Conservation (phyloP, 257 asterid genomes). For the Solanum megistacrolobum region DNA sequence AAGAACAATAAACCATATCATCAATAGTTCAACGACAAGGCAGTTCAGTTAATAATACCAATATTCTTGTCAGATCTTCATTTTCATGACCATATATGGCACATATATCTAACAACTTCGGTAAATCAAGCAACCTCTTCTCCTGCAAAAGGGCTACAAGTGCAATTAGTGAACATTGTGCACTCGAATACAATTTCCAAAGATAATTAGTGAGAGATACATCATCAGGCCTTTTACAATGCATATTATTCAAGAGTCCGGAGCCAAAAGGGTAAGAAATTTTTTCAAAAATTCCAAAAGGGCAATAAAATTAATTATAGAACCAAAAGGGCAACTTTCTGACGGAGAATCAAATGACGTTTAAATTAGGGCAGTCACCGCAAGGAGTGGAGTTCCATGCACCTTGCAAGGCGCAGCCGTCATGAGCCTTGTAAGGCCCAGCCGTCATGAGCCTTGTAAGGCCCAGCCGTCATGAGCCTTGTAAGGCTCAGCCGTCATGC, state of each 20-base stretch:
- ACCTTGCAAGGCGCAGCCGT: no score
- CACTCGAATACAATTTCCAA: not conserved
- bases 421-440: no score
- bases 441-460: no score
- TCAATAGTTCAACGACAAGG: not conserved
- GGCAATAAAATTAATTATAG: not conserved
- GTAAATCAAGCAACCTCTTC: slow-evolving; percentile 77
- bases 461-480: no score
- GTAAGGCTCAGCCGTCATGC: no score
- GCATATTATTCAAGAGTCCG: not conserved
- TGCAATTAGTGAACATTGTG: slow-evolving; percentile 34
- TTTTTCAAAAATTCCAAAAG: not conserved
- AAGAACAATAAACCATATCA: not conserved
- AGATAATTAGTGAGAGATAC: not conserved
- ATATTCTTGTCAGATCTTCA: slow-evolving; percentile 70
- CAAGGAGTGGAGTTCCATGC: not conserved
- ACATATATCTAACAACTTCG: slow-evolving; percentile 78
- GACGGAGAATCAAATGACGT: not conserved
- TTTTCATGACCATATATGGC: slow-evolving; percentile 82
- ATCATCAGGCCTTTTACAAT: not conserved
- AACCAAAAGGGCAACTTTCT: not conserved
- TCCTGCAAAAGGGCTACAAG: slow-evolving; percentile 92
- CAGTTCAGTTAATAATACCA: slow-evolving; percentile 36
- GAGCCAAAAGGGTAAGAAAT: not conserved
- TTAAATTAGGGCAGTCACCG: not conserved